Evolutionary conservation across 2,329 filamentous ascomycete genomes (phyloP).

Genomic region (Gaeumannomyces tritici): DNA sequence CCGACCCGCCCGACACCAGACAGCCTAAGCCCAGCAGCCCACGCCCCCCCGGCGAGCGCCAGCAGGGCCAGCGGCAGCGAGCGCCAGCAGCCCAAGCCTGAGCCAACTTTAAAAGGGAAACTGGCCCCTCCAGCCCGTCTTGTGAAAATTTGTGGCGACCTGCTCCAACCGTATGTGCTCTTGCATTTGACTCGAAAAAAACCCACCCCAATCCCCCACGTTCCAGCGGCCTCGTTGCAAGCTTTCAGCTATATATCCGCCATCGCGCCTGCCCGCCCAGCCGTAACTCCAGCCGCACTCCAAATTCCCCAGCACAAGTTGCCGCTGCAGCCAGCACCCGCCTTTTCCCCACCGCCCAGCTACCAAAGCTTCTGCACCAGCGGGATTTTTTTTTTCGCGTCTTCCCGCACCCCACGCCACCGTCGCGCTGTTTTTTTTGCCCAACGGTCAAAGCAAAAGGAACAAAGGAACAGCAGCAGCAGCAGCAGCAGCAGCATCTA

Average conservation of each 20-base stretch:
- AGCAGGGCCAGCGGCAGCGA: background rate
- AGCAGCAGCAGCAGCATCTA: too few relatives aligned
- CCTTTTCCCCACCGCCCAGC: too few relatives aligned
- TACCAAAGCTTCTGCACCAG: background rate
- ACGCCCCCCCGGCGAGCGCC: background rate
- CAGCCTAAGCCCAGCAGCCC: background rate
- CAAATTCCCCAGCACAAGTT: background rate
- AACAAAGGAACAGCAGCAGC: too few relatives aligned
- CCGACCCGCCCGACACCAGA: slow-evolving; percentile 5
- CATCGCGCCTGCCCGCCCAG: background rate
- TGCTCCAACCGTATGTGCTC: background rate
- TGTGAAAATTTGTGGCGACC: slow-evolving; percentile 4
- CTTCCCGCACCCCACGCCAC: too few relatives aligned
- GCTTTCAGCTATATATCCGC: slow-evolving; percentile 1
- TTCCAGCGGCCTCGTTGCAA: background rate
- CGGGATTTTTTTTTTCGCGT: too few relatives aligned
- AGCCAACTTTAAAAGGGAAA: slow-evolving; percentile 2
- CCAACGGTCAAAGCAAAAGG: background rate
- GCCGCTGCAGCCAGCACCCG: background rate
- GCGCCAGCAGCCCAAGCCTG: background rate
- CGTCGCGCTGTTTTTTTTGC: too few relatives aligned
- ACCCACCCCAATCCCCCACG: slow-evolving; percentile 2
- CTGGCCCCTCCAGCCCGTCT: slow-evolving; percentile 3
- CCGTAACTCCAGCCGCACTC: background rate
- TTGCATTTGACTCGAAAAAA: background rate